Conservation (phyloP, 2,329 filamentous ascomycete genomes). For the Xylariales sp. region DNA sequence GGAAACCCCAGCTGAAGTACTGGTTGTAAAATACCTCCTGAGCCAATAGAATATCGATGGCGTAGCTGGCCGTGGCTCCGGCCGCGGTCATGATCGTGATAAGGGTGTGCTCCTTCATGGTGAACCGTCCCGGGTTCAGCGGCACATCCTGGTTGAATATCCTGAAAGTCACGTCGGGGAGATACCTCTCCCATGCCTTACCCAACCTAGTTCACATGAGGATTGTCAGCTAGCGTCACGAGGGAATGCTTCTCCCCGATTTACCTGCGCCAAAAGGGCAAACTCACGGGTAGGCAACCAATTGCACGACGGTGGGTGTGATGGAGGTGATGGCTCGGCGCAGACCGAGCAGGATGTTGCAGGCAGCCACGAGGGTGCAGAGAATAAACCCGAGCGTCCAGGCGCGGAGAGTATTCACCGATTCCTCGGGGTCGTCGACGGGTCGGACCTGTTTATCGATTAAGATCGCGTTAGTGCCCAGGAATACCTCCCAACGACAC, state of each 20-base stretch:
- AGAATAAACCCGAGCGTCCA: conserved; percentile 59
- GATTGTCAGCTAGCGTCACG: too few relatives aligned
- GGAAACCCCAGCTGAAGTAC: conserved; percentile 52
- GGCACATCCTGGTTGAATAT: conserved; percentile 7
- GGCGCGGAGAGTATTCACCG: conserved; percentile 60
- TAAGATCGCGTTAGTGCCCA: too few relatives aligned
- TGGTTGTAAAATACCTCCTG: conserved; percentile 46
- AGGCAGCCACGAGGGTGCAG: conserved; percentile 56
- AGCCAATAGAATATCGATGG: conserved; percentile 30
- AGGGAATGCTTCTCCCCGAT: too few relatives aligned
- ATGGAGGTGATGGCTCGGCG: conserved; percentile 56
- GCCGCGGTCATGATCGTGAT: conserved; percentile 41
- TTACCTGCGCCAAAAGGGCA: neutral
- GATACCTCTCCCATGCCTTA: conserved; percentile 1
- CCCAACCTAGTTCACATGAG: conserved; percentile 1
- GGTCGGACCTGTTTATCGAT: conserved; percentile 4
- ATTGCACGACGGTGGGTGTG: conserved; percentile 58
- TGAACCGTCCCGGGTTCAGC: conserved; percentile 37
- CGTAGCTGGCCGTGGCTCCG: conserved; percentile 27
- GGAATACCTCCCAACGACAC: too few relatives aligned
- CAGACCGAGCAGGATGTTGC: conserved; percentile 58
- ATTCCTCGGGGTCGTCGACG: conserved; percentile 38
- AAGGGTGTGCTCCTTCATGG: conserved; percentile 46
- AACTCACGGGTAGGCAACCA: conserved; percentile 50
- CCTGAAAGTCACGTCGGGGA: neutral